A percentile compares a stretch with the other conserved stretches of the same genome.
Conservation (phyloP, 2,329 filamentous ascomycete genomes). For the Sporothrix brunneoviolacea region DNA sequence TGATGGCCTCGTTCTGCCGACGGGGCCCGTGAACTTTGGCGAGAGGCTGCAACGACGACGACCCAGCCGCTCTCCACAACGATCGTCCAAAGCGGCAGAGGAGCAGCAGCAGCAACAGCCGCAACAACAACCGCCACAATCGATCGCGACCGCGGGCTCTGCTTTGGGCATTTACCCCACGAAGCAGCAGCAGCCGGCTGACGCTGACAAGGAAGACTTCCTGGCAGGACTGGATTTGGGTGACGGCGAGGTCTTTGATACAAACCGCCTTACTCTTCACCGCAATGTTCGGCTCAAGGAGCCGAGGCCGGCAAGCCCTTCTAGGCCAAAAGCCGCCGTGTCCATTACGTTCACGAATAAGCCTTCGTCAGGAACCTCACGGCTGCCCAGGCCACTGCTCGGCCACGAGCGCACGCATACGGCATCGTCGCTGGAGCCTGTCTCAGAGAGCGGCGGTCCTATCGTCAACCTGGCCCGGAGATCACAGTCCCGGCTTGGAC, state of each 20-base stretch:
- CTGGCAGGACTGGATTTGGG: constrained; percentile 82
- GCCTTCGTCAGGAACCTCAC: constrained; percentile 49
- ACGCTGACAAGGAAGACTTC: constrained; percentile 65
- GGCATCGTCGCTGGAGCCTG: constrained; percentile 76
- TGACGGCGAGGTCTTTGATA: constrained; percentile 72
- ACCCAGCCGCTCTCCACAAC: constrained; percentile 50
- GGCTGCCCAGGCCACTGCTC: constrained; percentile 68
- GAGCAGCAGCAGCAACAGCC: constrained; percentile 27
- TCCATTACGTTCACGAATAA: constrained; percentile 91
- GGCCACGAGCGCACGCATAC: constrained; percentile 61
- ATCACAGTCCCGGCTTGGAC: constrained; percentile 61
- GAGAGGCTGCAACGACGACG: constrained; percentile 70
- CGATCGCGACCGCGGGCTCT: constrained; percentile 1
- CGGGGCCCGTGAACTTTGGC: constrained; percentile 74
- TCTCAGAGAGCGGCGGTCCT: constrained; percentile 80
- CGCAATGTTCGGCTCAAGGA: constrained; percentile 87
- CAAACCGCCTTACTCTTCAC: constrained; percentile 75
- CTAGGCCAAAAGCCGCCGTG: constrained; percentile 65
- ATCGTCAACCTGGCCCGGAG: constrained; percentile 51
- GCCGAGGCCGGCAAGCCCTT: constrained; percentile 60
- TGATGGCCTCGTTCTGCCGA: constrained; percentile 79
- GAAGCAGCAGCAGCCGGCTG: constrained; percentile 23
- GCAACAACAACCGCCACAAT: constrained; percentile 13
- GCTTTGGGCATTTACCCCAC: constrained; percentile 9
- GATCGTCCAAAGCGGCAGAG: constrained; percentile 20